These are phyloP conservation scores for Salix caprea DNA, from an alignment of 345 rosid genomes.

Conservation along the genomic window DNA sequence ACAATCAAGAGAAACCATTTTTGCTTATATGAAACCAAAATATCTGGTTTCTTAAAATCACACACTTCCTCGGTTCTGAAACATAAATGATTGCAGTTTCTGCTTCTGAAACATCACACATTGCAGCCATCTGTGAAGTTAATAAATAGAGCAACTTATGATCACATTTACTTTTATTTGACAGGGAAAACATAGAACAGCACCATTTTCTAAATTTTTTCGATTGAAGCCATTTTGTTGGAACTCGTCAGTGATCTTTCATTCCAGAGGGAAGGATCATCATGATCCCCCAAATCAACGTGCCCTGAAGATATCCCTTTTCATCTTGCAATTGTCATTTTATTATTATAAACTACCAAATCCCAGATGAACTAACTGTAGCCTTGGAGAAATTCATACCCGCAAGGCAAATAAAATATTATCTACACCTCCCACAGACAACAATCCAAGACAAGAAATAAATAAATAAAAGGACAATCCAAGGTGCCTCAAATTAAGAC, in stretches of 20 bases:
- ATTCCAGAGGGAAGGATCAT: neutral
- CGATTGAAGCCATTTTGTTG: neutral
- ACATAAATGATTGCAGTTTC: slow-evolving; percentile 55
- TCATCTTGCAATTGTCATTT: neutral
- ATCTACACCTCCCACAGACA: neutral
- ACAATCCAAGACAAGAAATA: neutral
- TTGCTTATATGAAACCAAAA: slow-evolving; percentile 14
- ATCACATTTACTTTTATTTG: neutral
- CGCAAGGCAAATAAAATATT: neutral
- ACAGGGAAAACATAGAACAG: neutral
- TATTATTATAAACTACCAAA: neutral
- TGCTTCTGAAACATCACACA: slow-evolving; percentile 56
- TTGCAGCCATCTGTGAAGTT: slow-evolving; percentile 47
- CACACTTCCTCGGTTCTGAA: no score
- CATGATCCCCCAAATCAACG: neutral
- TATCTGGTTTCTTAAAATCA: neutral
- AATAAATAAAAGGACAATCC: neutral
- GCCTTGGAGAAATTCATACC: neutral
- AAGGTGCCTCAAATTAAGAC: neutral
- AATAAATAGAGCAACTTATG: neutral
- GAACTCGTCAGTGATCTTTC: neutral
- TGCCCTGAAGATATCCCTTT: no score
- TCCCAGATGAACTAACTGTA: neutral
- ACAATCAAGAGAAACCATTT: slow-evolving; percentile 15
- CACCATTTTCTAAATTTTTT: neutral